phyloP scores from a whole-genome alignment of 179 eudicot genomes.

The Corrigiola litoralis region DNA sequence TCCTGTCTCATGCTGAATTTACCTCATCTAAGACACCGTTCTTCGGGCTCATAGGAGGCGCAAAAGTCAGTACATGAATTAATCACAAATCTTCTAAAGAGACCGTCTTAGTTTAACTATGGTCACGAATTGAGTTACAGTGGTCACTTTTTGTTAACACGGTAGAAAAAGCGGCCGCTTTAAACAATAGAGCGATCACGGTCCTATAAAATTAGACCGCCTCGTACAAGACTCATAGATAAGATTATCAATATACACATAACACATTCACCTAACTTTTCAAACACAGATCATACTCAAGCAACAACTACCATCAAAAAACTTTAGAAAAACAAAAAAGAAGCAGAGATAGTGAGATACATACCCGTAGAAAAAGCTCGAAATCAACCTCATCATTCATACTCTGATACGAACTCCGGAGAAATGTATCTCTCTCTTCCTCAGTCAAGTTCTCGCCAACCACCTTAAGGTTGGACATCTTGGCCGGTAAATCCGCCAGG shows the following conservation, averaged over 20 bases:
- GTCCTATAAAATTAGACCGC: too few species aligned
- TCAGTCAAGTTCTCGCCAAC: conserved; percentile 84
- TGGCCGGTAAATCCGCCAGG: conserved; percentile 68
- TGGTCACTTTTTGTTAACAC: too few species aligned
- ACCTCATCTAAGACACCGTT: neutral
- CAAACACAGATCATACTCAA: neutral
- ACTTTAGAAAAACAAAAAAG: neutral
- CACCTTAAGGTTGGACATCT: conserved; percentile 81
- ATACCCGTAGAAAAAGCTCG: conserved; percentile 85
- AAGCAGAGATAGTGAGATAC: neutral
- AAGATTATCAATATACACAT: too few species aligned
- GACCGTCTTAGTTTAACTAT: too few species aligned
- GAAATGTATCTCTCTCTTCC: conserved; percentile 69
- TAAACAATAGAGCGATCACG: too few species aligned
- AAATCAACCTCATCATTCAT: conserved; percentile 81
- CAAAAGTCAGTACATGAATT: neutral
- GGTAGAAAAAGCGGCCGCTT: too few species aligned
- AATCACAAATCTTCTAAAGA: neutral
- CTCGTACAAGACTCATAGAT: too few species aligned
- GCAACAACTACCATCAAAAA: too few species aligned
- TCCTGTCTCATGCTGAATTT: neutral
- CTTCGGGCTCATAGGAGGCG: neutral
- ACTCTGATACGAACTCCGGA: conserved; percentile 54
- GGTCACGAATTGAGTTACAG: too few species aligned
- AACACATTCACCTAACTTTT: neutral